Conservation (phyloP, 106 monocot species). For the Acanthochlamys bracteata region DNA sequence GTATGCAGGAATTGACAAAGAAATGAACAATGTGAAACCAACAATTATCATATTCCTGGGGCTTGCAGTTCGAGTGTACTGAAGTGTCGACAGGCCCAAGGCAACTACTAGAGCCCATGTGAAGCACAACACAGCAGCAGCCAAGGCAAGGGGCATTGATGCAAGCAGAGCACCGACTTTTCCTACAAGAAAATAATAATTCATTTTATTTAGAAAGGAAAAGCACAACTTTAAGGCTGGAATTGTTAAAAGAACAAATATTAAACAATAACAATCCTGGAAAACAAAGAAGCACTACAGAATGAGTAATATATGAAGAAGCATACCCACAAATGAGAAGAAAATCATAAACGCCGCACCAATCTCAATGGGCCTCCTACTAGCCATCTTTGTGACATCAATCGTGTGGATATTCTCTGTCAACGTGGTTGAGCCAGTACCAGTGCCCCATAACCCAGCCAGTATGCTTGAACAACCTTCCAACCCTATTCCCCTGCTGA, state of each 20-base stretch:
- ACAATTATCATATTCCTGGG: slow-evolving; percentile 87
- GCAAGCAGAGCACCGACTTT: slow-evolving; percentile 95
- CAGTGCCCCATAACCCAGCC: slow-evolving; percentile 97
- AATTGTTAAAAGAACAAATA: too few species aligned
- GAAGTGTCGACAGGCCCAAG: slow-evolving; percentile 79
- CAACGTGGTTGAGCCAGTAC: slow-evolving; percentile 80
- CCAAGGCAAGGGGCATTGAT: slow-evolving; percentile 80
- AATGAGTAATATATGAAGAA: neutral
- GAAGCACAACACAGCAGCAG: slow-evolving; percentile 93
- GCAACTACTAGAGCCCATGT: slow-evolving; percentile 85
- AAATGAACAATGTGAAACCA: slow-evolving; percentile 94
- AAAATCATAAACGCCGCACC: slow-evolving; percentile 75
- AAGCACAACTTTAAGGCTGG: neutral
- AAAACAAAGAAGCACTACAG: too few species aligned
- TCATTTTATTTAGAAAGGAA: neutral
- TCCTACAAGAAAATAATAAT: slow-evolving; percentile 24
- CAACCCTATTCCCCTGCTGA: slow-evolving; percentile 87
- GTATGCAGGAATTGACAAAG: slow-evolving; percentile 81
- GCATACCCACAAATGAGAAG: slow-evolving; percentile 84
- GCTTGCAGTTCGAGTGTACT: slow-evolving; percentile 80
- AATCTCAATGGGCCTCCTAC: slow-evolving; percentile 64
- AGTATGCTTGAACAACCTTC: slow-evolving; percentile 86
- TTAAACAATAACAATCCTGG: too few species aligned
- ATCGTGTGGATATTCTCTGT: slow-evolving; percentile 94
- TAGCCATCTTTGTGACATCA: slow-evolving; percentile 75